Conservation (phyloP, 345 rosid genomes). For the Barbarea vulgaris region DNA sequence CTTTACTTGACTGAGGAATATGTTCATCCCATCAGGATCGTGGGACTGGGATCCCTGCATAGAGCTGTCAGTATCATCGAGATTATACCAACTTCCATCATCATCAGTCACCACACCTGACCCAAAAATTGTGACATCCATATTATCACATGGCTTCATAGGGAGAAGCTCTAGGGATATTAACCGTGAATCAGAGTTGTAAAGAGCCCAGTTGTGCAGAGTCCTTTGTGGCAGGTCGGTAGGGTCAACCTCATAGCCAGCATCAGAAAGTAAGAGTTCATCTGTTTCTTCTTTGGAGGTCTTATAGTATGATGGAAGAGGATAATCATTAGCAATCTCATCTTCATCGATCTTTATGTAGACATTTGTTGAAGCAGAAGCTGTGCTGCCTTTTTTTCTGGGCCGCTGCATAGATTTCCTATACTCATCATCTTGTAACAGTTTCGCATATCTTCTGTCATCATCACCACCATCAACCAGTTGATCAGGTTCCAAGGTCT, state of each 20-base stretch:
- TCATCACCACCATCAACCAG: conserved; percentile 44
- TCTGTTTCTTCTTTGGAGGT: conserved; percentile 59
- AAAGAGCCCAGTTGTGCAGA: conserved; percentile 83
- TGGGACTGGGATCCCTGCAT: conserved; percentile 40
- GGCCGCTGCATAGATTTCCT: conserved; percentile 61
- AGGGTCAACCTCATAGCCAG: conserved; percentile 44
- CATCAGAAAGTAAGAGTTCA: conserved; percentile 55
- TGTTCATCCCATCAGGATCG: conserved; percentile 50
- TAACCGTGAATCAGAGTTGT: conserved; percentile 69
- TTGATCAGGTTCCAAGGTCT: conserved; percentile 27
- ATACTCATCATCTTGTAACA: conserved; percentile 76
- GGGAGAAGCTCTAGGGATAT: conserved; percentile 87
- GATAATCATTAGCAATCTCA: conserved; percentile 81
- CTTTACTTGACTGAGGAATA: conserved; percentile 70
- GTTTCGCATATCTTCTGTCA: conserved; percentile 63
- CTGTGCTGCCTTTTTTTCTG: conserved; percentile 45
- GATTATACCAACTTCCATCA: conserved; percentile 61
- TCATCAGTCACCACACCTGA: conserved; percentile 71
- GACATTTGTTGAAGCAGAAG: conserved; percentile 47
- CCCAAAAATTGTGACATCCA: conserved; percentile 76
- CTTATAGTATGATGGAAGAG: conserved; percentile 73
- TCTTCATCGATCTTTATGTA: conserved; percentile 81
- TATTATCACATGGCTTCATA: conserved; percentile 67
- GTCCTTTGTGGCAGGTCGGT: conserved; percentile 64
- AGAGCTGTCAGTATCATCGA: conserved; percentile 49